Conservation (phyloP, 78 protist species). For the Cavenderia fasciculata region DNA sequence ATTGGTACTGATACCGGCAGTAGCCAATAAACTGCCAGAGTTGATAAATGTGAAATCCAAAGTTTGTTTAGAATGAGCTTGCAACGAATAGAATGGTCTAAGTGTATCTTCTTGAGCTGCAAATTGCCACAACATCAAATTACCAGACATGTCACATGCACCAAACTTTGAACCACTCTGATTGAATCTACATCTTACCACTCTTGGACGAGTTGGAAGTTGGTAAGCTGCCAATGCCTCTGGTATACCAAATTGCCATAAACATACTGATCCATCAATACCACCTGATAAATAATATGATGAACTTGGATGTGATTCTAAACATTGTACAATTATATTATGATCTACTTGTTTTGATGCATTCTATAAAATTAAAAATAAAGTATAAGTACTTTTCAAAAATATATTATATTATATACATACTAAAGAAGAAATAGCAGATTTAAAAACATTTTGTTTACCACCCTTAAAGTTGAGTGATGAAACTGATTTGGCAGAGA, state of each 20-base stretch:
- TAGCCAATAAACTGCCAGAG: constrained; percentile 56
- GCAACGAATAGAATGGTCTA: constrained; percentile 65
- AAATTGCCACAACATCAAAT: constrained; percentile 71
- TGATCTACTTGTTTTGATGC: constrained; percentile 48
- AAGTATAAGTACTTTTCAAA: too few relatives aligned
- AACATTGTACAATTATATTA: constrained; percentile 72
- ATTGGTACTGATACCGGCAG: constrained; percentile 62
- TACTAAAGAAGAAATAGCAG: background rate
- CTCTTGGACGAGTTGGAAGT: constrained; percentile 53
- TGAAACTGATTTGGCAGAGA: constrained; percentile 35
- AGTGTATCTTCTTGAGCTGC: constrained; percentile 61
- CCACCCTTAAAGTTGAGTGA: constrained; percentile 15
- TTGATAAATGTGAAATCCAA: constrained; percentile 74
- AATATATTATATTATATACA: too few relatives aligned
- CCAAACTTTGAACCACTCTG: constrained; percentile 78
- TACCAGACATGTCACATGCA: constrained; percentile 77
- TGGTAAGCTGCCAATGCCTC: constrained; percentile 66
- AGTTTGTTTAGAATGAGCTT: constrained; percentile 58
- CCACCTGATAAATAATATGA: constrained; percentile 74
- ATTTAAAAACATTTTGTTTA: background rate
- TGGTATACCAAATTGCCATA: constrained; percentile 74
- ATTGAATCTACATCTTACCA: constrained; percentile 44
- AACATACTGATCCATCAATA: constrained; percentile 67
- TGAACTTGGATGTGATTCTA: constrained; percentile 64
- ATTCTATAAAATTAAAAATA: too few relatives aligned